These are phyloP conservation scores for Xylaria sp. DNA, from an alignment of 2,329 filamentous ascomycete genomes.

Conservation along the genomic window DNA sequence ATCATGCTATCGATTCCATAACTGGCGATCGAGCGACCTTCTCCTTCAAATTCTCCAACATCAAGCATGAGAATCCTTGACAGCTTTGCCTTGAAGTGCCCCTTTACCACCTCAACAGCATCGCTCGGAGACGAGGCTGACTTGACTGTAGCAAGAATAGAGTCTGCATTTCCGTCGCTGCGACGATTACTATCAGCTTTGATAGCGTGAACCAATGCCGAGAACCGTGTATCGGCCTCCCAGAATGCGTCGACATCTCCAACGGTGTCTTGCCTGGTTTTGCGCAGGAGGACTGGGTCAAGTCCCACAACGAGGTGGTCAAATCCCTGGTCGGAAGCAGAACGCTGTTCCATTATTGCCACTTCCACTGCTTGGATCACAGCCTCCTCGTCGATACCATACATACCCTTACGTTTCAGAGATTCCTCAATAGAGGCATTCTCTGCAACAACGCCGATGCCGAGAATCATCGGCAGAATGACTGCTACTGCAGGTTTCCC, in stretches of 20 bases:
- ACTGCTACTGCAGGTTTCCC: slow-evolving; percentile 2
- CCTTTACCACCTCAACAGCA: slow-evolving; percentile 21
- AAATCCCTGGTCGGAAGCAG: background rate
- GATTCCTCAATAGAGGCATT: slow-evolving; percentile 9
- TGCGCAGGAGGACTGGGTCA: background rate
- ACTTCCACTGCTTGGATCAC: background rate
- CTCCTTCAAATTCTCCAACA: background rate
- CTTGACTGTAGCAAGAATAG: background rate
- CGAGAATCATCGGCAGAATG: slow-evolving; percentile 12
- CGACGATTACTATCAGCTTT: too few relatives aligned
- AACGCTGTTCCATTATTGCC: background rate
- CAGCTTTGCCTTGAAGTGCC: slow-evolving; percentile 30
- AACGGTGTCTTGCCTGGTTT: background rate
- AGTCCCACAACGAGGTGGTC: background rate
- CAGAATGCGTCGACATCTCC: too few relatives aligned
- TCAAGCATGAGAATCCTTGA: slow-evolving; percentile 33
- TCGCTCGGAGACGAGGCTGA: background rate
- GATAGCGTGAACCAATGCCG: too few relatives aligned
- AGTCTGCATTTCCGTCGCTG: too few relatives aligned
- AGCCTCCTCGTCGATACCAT: slow-evolving; percentile 17
- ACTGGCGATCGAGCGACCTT: slow-evolving; percentile 27
- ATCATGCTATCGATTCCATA: slow-evolving; percentile 45
- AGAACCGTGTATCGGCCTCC: too few relatives aligned
- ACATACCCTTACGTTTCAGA: slow-evolving; percentile 13
- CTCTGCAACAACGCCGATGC: slow-evolving; percentile 36